phyloP scores from a whole-genome alignment of 768 basidiomycete species.

The Crepidotus variabilis region DNA sequence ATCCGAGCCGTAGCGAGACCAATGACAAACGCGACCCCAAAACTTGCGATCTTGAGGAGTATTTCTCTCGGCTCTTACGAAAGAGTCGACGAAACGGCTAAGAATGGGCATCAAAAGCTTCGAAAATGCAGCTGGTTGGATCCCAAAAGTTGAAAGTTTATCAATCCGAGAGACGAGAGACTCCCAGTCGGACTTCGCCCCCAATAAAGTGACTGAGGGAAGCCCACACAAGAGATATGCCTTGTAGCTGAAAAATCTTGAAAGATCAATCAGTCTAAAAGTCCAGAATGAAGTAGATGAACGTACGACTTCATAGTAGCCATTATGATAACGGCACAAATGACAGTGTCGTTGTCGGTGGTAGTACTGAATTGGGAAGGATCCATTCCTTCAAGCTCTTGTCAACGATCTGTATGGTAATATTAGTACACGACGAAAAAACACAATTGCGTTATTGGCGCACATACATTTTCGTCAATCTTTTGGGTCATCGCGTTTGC shows the following conservation, averaged over 20 bases:
- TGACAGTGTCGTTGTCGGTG: not conserved
- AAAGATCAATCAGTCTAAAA: not conserved
- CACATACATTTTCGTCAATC: constrained; percentile 21
- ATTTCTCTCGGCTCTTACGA: not conserved
- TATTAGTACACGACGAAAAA: too few species aligned
- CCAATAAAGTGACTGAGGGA: constrained; percentile 14
- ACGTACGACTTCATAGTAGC: constrained; percentile 17
- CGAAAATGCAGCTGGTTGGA: constrained; percentile 18
- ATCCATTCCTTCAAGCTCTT: not conserved
- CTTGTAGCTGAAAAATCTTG: constrained; percentile 9
- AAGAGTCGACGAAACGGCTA: constrained; percentile 16
- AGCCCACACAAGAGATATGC: constrained; percentile 5
- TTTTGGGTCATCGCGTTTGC: constrained; percentile 21
- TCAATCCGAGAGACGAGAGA: constrained; percentile 13
- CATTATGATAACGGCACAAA: not conserved
- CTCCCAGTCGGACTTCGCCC: constrained; percentile 15
- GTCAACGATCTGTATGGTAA: constrained; percentile 16
- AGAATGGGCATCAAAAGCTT: constrained; percentile 18
- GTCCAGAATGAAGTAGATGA: not conserved
- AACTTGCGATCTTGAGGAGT: constrained; percentile 6
- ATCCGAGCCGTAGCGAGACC: too few species aligned
- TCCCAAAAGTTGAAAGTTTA: constrained; percentile 17
- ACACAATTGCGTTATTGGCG: too few species aligned
- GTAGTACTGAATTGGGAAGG: not conserved
- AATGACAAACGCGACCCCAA: constrained; percentile 25